A percentile compares a stretch with the other conserved stretches of the same genome.
phyloP scores from a whole-genome alignment of 495 filamentous ascomycete species.

The Aspergillus affinis region DNA sequence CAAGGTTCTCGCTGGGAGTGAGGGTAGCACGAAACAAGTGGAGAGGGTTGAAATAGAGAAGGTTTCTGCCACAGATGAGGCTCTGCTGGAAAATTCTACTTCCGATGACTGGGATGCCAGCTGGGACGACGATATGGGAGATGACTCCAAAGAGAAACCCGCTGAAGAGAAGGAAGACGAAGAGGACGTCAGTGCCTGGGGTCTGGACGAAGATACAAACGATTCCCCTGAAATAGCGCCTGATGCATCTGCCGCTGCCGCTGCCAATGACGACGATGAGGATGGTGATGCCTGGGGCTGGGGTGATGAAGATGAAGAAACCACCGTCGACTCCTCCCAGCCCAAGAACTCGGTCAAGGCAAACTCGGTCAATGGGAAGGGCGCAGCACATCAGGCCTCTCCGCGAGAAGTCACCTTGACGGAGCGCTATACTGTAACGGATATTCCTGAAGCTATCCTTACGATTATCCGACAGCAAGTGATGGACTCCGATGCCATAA shows the following conservation, averaged over 20 bases:
- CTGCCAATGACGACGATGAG: slow-evolving; percentile 37
- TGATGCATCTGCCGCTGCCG: slow-evolving; percentile 13
- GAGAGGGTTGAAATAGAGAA: slow-evolving; percentile 84
- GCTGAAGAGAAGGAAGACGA: slow-evolving; percentile 43
- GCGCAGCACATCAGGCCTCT: slow-evolving; percentile 16
- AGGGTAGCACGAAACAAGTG: slow-evolving; percentile 62
- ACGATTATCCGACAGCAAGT: slow-evolving; percentile 68
- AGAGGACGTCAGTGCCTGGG: slow-evolving; percentile 67
- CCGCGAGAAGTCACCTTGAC: slow-evolving; percentile 71
- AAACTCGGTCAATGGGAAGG: slow-evolving; percentile 20
- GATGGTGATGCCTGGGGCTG: slow-evolving; percentile 69
- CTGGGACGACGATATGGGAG: slow-evolving; percentile 66
- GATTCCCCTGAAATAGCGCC: slow-evolving; percentile 21
- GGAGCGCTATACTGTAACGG: slow-evolving; percentile 85
- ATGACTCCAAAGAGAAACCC: slow-evolving; percentile 28
- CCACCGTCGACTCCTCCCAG: slow-evolving; percentile 15
- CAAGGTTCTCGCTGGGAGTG: slow-evolving; percentile 61
- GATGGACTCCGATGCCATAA: slow-evolving; percentile 65
- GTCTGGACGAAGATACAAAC: slow-evolving; percentile 53
- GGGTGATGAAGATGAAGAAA: slow-evolving; percentile 59
- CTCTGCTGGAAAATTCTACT: slow-evolving; percentile 54
- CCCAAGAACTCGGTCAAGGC: slow-evolving; percentile 14
- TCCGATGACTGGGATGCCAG: slow-evolving; percentile 72
- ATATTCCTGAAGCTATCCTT: slow-evolving; percentile 75
- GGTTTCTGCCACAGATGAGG: slow-evolving; percentile 65